Conservation (phyloP, 768 basidiomycete genomes). For the Clitopilus hobsonii region DNA sequence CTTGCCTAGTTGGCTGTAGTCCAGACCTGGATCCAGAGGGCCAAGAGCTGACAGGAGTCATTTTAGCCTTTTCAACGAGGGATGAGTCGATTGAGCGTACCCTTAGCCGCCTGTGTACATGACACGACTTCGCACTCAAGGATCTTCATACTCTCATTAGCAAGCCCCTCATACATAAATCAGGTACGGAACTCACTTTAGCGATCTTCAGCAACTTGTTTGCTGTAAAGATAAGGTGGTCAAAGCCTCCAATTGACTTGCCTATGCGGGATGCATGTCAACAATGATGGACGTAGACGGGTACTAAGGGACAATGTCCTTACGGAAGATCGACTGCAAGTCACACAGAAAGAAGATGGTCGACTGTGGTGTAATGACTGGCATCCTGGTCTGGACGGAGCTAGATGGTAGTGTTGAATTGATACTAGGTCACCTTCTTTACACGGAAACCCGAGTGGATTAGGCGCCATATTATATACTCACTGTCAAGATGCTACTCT, state of each 20-base stretch:
- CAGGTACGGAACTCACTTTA: constrained; percentile 7
- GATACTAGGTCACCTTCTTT: constrained; percentile 2
- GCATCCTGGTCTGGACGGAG: constrained; percentile 10
- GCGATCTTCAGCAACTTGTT: constrained; percentile 17
- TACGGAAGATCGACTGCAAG: constrained; percentile 15
- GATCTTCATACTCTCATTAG: constrained; percentile 6
- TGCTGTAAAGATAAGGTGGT: constrained; percentile 15
- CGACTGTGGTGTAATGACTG: constrained; percentile 11
- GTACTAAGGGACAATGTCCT: constrained; percentile 3
- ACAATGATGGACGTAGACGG: background rate
- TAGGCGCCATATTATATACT: background rate
- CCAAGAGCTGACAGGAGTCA: constrained; percentile 51
- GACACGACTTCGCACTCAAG: constrained; percentile 15
- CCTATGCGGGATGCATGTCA: constrained; percentile 2
- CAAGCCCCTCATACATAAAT: background rate
- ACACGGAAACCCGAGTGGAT: background rate
- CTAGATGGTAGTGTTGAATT: background rate
- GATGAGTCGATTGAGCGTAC: constrained; percentile 5
- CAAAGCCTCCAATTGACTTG: constrained; percentile 11
- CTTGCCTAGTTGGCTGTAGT: constrained; percentile 45
- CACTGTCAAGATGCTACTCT: background rate
- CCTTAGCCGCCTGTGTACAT: constrained; percentile 14
- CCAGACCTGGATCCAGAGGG: constrained; percentile 58
- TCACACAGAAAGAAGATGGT: constrained; percentile 16
- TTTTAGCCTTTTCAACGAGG: background rate